These are phyloP conservation scores for Entomophthora muscae DNA, from an alignment of 371 early-diverging fungal genomes.

Conservation along the genomic window DNA sequence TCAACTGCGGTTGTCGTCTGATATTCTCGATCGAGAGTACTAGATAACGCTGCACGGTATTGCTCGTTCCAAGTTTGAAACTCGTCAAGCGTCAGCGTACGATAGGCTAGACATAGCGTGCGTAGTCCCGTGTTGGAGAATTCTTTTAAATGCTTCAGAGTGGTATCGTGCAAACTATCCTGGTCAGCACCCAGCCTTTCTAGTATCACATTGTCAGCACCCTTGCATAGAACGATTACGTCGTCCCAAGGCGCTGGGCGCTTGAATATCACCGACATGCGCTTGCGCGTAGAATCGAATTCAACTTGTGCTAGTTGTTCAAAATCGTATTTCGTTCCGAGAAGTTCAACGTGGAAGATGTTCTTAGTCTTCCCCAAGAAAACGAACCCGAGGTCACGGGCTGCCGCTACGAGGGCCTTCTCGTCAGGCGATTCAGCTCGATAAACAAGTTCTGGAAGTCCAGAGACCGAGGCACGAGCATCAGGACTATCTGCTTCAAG, in stretches of 20 bases:
- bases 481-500: slow-evolving; percentile 40
- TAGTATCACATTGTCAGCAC: slow-evolving; percentile 88
- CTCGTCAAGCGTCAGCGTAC: slow-evolving; percentile 33
- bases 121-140: slow-evolving; percentile 70
- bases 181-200: slow-evolving; percentile 38
- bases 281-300: slow-evolving; percentile 84
- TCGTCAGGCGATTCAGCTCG: slow-evolving; percentile 73
- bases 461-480: slow-evolving; percentile 25
- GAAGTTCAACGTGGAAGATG: slow-evolving; percentile 36
- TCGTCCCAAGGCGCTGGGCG: slow-evolving; percentile 59
- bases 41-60: slow-evolving; percentile 48
- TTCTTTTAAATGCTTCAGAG: slow-evolving; percentile 40
- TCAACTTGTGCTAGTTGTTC: slow-evolving; percentile 65
- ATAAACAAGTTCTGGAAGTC: slow-evolving; percentile 18
- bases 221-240: slow-evolving; percentile 80
- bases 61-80: slow-evolving; percentile 47
- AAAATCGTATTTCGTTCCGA: slow-evolving; percentile 42
- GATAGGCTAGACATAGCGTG: slow-evolving; percentile 73
- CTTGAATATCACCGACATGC: slow-evolving; percentile 80
- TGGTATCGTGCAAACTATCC: slow-evolving; percentile 25
- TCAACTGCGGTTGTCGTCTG: slow-evolving; percentile 51
- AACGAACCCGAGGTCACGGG: slow-evolving; percentile 68
- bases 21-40: slow-evolving; percentile 53
- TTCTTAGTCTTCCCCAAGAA: slow-evolving; percentile 38
- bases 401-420: slow-evolving; percentile 71